Base-by-base conservation (phyloP, 2,329 filamentous ascomycete genomes). In the Calonectria crousiana region DNA sequence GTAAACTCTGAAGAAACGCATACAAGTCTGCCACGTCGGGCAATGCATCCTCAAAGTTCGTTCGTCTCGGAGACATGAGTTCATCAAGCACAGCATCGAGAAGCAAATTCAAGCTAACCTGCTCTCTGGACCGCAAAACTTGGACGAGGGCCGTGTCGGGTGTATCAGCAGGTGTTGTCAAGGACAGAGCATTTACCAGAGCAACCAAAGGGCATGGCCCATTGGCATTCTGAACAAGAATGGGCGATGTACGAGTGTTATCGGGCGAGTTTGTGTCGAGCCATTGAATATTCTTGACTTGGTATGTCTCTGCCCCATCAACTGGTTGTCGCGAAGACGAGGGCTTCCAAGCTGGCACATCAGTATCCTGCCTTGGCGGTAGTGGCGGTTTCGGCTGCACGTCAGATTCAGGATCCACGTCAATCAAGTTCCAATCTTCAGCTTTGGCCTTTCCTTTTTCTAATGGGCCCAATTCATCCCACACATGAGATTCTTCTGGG, bases 61-160 rank as follows among this genome's bases (percentile, higher is more conserved):
- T 92, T 67, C 94, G 88, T 67, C 94, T 86, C 11, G 92, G 92
- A 3, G 95, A 96, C 87, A 97, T 96, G 28, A 99, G 90, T 84
- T 98, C 96, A 72, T 98, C 96, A 81, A 98, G 95, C 0, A 99
- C 92, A 3, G 95, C 95, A 81, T 98, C 94, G 4, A 98, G 90
- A 11, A 99, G 87, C 20, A 98, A 86, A 11, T 94, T 94, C 14
- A 99, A 87, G 77, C 95, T 98, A 69, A 99, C 93, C 81, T 97
- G 95, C 83, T 98, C 97, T 49, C 95, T 91, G 4, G 93, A 93
- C 47, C 92, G 88, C 16, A 99, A 87, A 0, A 94, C 93, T 75
- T 96, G 94, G 0, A 96, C 90, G 23, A 98, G 89, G 0, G 94
- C 93, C 0, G 95, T 94, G 41, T 94, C 86, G 78, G 78, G 87